These are phyloP conservation scores for Wickerhamiella kurtzmanii DNA, from an alignment of 805 yeast genomes.

Conservation along the genomic window DNA sequence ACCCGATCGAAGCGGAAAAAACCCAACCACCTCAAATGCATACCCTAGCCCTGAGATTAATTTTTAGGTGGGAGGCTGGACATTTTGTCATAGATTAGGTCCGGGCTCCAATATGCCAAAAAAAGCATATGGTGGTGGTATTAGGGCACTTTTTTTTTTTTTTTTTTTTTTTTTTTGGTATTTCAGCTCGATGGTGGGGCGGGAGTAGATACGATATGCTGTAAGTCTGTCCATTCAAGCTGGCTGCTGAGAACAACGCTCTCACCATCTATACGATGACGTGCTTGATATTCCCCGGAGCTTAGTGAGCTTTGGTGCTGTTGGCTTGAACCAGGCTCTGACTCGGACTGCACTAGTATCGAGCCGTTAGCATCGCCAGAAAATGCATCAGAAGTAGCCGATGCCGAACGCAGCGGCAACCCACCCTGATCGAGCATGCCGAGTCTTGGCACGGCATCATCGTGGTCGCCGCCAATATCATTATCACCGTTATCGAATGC, in stretches of 20 bases:
- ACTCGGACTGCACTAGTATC: too few relatives aligned
- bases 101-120: background rate
- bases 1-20: background rate
- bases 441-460: too few relatives aligned
- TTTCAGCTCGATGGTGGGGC: background rate
- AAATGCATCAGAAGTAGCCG: too few relatives aligned
- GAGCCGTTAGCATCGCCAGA: too few relatives aligned
- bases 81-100: background rate
- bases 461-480: too few relatives aligned
- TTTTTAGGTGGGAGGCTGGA: background rate
- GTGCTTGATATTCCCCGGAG: background rate
- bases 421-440: too few relatives aligned
- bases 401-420: too few relatives aligned
- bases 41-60: background rate
- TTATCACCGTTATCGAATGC: too few relatives aligned
- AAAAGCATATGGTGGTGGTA: too few relatives aligned
- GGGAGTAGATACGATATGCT: background rate
- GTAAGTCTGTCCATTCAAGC: background rate
- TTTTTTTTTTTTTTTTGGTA: too few relatives aligned
- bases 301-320: background rate
- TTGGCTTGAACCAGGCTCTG: too few relatives aligned
- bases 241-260: background rate
- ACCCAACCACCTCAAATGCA: background rate
- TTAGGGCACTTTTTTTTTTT: too few relatives aligned
- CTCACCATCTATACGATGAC: background rate